Base-by-base conservation (phyloP, 2,329 filamentous ascomycete species). In the Cladosporium sp. region DNA sequence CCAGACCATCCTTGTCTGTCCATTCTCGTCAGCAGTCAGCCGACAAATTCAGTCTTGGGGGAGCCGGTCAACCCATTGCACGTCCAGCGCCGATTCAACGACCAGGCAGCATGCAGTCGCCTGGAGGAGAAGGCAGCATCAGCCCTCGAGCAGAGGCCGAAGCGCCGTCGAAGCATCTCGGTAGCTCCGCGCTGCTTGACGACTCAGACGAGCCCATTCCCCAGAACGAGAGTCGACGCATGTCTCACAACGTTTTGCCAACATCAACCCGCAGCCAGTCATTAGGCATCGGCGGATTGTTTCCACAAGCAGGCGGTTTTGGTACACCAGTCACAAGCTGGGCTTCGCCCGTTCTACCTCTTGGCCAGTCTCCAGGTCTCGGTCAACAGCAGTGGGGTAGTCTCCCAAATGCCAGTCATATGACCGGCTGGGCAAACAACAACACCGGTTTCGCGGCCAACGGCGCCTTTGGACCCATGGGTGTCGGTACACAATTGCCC, bases 131-230 rank as follows among this genome's bases (percentile, higher is more conserved):
- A 33, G 79, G 81, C 23, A 74, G 76, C 66, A 76, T 75, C 50
- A 75, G 69, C 56, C 73, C 77, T 1, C 82, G 84, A 29, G 79
- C 81, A 31, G 88, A 89, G 65, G 81, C 92, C 16, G 76, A 78
- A 11, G 72, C 75, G 55, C 65, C 77, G 40, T 76, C 72, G 21
- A 75, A 89, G 67, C 93, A 95, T 72, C 84, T 99, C 29, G 95
- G 95, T 14, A 98, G 94, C 78, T 93, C 92, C 72, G 95, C 93
- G 14, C 82, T 99, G 14, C 82, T 98, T 50, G 88, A 89, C 68
- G 88, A 89, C 67, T 75, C 77, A 16, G 93, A 96, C 74, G 80
- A 88, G 77, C 72, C 91, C 82, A 79, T 90, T 82, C 75, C 85
- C 78, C 68, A 80, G 11, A 67, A 67, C 66, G 73, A 79, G 64